Base-by-base conservation (phyloP, 225 moss, liverwort and hornwort genomes). In the Marchantia polymorpha region DNA sequence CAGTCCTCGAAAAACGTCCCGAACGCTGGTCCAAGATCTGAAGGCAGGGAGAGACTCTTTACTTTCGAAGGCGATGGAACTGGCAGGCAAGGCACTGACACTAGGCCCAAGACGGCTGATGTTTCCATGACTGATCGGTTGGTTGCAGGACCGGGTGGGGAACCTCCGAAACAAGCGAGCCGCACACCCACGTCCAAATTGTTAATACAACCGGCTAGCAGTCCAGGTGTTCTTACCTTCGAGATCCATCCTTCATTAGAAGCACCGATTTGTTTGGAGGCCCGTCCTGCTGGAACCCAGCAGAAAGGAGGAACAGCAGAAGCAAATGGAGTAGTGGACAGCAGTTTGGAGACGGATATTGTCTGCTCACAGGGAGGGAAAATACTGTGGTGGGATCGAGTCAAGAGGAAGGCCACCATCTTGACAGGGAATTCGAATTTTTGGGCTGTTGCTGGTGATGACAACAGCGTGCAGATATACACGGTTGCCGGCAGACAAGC, bases 301-400 rank as follows among this genome's bases (percentile, higher is more conserved):
- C 84, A 75, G 47, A 84, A 70, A 72, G 83, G 82, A 29, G 89
- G 89, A 27, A 79, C 84, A 79, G 72, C 76, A 61, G 78, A 82
- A 10, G 80, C 63, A 6, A 65, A 79, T 64, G 58, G 27, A 4
- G 12, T 74, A 9, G 80, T 50, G 49, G 81, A 81, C 72, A 19
- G 29, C 56, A 70, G 59, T 4, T 49, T 71, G 77, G 84, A 86
- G 64, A 86, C 89, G 3, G 92, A 99, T 72, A 83, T 99, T 11
- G 88, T 93, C 51, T 99, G 94, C 82, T 93, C 97, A 52, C 97
- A 94, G 84, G 94, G 91, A 79, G 97, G 97, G n/a, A 90, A 91
- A 77, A 90, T 99, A 46, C 86, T 90, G 47, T 99, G 97, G 97
- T 89, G 85, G 80, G 97, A 99, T 83, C 92, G 87, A 63, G 81